Percentiles rank a stretch among this genome's conserved stretches.
These are phyloP conservation scores for Daldinia concentrica DNA, from an alignment of 495 filamentous ascomycete species.

Conservation along the genomic window DNA sequence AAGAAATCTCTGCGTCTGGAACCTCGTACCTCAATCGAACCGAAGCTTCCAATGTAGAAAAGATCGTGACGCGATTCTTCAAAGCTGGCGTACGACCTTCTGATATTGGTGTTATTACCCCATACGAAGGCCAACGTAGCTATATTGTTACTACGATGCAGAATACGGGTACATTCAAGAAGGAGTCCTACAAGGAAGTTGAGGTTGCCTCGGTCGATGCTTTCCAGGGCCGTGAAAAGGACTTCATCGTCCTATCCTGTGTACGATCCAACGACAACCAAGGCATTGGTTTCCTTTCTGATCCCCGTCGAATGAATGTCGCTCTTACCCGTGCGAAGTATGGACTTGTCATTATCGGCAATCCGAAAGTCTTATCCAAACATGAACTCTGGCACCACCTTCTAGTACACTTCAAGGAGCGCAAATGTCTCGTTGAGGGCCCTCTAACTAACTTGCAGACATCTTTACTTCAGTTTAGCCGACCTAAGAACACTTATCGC, in stretches of 20 bases:
- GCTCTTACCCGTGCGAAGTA: conserved; percentile 97
- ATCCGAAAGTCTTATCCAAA: conserved; percentile 97
- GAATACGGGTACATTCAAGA: conserved; percentile 94
- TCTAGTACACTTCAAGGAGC: conserved; percentile 96
- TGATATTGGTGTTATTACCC: conserved; percentile 97
- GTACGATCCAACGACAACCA: conserved; percentile 99
- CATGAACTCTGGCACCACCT: conserved; percentile 98
- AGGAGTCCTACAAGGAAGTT: conserved; percentile 98
- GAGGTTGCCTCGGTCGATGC: conserved; percentile 98
- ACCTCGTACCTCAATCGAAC: conserved; percentile 98
- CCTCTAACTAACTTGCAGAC: conserved; percentile 96
- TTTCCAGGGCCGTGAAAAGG: conserved; percentile 99
- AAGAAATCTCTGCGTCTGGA: conserved; percentile 97
- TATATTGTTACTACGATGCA: conserved; percentile 99
- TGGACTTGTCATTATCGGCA: conserved; percentile 94
- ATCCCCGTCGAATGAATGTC: conserved; percentile 98
- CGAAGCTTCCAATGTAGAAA: conserved; percentile 96
- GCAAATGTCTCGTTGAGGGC: conserved; percentile 94
- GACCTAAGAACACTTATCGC: conserved; percentile 90
- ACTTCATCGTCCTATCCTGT: conserved; percentile 98
- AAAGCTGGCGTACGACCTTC: conserved; percentile 94
- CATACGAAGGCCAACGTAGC: conserved; percentile 97
- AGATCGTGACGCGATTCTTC: conserved; percentile 98
- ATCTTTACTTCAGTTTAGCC: conserved; percentile 92
- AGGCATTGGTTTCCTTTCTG: conserved; percentile 98